A percentile compares a stretch with the other conserved stretches of the same genome.
These are phyloP conservation scores for Ophiosphaerella narmari DNA, from an alignment of 2,329 filamentous ascomycete species.

Conservation along the genomic window DNA sequence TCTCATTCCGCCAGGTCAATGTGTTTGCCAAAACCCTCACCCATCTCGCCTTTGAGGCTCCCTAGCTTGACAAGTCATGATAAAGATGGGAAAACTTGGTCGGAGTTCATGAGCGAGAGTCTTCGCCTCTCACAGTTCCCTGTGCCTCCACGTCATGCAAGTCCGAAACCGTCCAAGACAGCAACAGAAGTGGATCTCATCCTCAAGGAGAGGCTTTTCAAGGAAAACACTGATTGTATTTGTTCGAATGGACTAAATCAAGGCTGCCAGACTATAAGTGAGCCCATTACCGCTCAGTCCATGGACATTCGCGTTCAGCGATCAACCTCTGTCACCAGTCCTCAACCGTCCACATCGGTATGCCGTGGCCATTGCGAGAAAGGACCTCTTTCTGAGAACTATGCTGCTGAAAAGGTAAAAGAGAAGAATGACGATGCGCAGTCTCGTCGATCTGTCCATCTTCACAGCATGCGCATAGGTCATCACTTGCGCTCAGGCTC, in stretches of 20 bases:
- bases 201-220: not conserved
- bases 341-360: constrained; percentile 21
- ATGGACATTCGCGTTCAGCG: constrained; percentile 28
- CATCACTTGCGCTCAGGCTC: constrained; percentile 52
- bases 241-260: not conserved
- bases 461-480: constrained; percentile 52
- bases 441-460: constrained; percentile 43
- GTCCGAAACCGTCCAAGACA: constrained; percentile 15
- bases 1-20: constrained; percentile 41
- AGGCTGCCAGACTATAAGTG: not conserved
- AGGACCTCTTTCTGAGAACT: not conserved
- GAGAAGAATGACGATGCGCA: constrained; percentile 21
- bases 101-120: constrained; percentile 32
- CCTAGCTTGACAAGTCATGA: constrained; percentile 34
- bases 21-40: constrained; percentile 23
- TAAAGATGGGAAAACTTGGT: constrained; percentile 30
- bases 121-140: constrained; percentile 38
- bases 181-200: not conserved
- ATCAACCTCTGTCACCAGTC: constrained; percentile 17
- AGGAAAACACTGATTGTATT: not conserved
- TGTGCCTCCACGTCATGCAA: constrained; percentile 17
- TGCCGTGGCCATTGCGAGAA: constrained; percentile 13
- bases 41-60: constrained; percentile 31
- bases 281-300: constrained; percentile 1
- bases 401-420: not conserved